These are phyloP conservation scores for Termitomyces sp. DNA, from an alignment of 768 basidiomycete genomes.

Conservation along the genomic window DNA sequence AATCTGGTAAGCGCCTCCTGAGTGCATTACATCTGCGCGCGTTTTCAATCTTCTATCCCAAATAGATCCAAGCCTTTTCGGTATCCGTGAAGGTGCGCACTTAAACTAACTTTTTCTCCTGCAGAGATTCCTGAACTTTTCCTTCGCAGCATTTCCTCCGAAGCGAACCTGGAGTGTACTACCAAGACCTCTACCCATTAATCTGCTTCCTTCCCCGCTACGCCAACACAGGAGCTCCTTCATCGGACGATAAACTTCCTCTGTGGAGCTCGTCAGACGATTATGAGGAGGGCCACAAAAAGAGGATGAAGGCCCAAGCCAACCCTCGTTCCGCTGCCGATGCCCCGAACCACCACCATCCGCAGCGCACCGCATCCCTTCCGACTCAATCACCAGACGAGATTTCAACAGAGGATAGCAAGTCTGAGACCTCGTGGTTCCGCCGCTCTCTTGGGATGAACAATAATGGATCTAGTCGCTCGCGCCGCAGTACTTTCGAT, in stretches of 20 bases:
- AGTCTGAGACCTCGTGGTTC: slow-evolving; percentile 19
- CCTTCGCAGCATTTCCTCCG: slow-evolving; percentile 57
- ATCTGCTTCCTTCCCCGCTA: slow-evolving; percentile 66
- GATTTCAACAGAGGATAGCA: slow-evolving; percentile 14
- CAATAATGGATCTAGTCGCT: slow-evolving; percentile 4
- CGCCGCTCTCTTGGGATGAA: slow-evolving; percentile 12
- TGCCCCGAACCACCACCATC: slow-evolving; percentile 8
- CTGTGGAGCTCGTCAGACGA: slow-evolving; percentile 50
- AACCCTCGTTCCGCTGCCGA: slow-evolving; percentile 15
- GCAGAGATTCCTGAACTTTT: background rate
- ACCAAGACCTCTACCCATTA: slow-evolving; percentile 69
- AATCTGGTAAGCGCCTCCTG: slow-evolving; percentile 44
- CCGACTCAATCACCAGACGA: slow-evolving; percentile 9
- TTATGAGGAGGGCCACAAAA: background rate
- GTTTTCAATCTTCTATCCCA: background rate
- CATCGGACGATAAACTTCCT: slow-evolving; percentile 45
- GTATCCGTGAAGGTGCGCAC: slow-evolving; percentile 58
- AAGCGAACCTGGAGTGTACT: slow-evolving; percentile 35
- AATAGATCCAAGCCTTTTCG: slow-evolving; percentile 62
- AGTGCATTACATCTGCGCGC: background rate
- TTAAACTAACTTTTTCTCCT: background rate
- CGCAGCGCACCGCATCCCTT: slow-evolving; percentile 15
- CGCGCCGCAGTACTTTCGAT: slow-evolving; percentile 23
- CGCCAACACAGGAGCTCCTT: slow-evolving; percentile 25
- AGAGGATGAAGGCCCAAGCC: background rate